Evolutionary conservation across 164 flowering plant species (phyloP), one percentile per base, ranked within the genome.

Genomic region (Kalanchoe fedtschenkoi): DNA sequence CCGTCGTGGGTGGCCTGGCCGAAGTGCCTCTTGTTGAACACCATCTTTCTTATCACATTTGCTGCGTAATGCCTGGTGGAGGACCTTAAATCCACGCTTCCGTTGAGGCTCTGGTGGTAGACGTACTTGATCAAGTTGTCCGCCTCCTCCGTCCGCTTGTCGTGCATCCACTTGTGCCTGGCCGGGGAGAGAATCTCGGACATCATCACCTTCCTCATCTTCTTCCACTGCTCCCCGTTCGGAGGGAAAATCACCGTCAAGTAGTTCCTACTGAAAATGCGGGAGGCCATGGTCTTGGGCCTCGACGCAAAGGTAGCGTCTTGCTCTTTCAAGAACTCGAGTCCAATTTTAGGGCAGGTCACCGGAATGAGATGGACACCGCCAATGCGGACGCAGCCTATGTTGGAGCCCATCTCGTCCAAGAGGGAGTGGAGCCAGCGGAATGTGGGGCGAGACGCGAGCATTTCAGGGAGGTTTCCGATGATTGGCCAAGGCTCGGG

Each of bases 401-500:
- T 70, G 1, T 70, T 58, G 2, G 71, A 67, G 41, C 59, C 38
- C 67, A 56, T 62, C 7, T 68, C 67, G 24, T 74, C 42, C 74
- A 74, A 64, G 43, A 70, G 26, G 11, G 22, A 2, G 53, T 70
- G 74, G 1, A 74, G 47, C 77, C 77, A 74, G 0, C 70, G 69
- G 41, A 58, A 66, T 10, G 60, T 21, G 22, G 74, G 77, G 26
- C 69, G 60, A 34, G 63, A 62, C 1, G 6, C 17, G 5, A 68
- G 42, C 65, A 74, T 66, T 30, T 54, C 34, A 4, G 61, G 63
- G 0, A 71, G 37, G 43, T 58, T 54, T 17, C 77, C 77, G 5
- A 74, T 21, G 17, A 69, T 4, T 0, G 77, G 77, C 71, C 68
- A 70, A 8, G 74, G 70, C 2, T 2, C 33, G 21, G 77, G 77